A percentile compares a stretch with the other conserved stretches of the same genome.
These are phyloP conservation scores for Sugiyamaella castrensis DNA, from an alignment of 1,139 yeast genomes.

Conservation along the genomic window DNA sequence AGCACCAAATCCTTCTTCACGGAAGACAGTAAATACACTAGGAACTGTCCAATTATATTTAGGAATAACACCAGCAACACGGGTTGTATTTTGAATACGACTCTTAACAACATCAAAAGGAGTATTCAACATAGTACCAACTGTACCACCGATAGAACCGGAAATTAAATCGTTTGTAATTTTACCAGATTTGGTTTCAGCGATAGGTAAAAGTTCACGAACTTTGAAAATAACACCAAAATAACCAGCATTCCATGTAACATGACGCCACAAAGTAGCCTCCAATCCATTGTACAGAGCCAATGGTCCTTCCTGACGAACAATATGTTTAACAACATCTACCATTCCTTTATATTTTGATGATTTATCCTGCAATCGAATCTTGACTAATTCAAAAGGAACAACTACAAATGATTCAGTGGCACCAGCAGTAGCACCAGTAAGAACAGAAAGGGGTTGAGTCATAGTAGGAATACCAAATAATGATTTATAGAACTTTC, in stretches of 20 bases:
- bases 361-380: constrained; percentile 85
- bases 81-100: constrained; percentile 86
- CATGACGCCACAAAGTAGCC: constrained; percentile 96
- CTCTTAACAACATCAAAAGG: constrained; percentile 98
- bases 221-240: constrained; percentile 93
- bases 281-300: constrained; percentile 94
- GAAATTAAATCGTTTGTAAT: constrained; percentile 84
- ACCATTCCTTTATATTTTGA: constrained; percentile 81
- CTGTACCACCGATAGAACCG: constrained; percentile 95
- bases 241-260: constrained; percentile 97
- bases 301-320: constrained; percentile 70
- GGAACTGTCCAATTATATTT: constrained; percentile 94
- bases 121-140: constrained; percentile 89
- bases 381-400: constrained; percentile 84
- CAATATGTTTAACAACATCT: constrained; percentile 73
- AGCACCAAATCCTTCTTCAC: constrained; percentile 81
- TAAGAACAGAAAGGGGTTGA: constrained; percentile 80
- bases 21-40: constrained; percentile 66
- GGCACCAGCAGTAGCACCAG: constrained; percentile 99
- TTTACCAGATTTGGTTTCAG: constrained; percentile 65
- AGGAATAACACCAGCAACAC: constrained; percentile 56
- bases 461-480: constrained; percentile 72
- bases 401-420: constrained; percentile 95
- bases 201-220: constrained; percentile 72
- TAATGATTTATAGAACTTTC: constrained; percentile 68